Base-by-base conservation (phyloP, 495 filamentous ascomycete species). In the Parathielavia hyrcaniae region DNA sequence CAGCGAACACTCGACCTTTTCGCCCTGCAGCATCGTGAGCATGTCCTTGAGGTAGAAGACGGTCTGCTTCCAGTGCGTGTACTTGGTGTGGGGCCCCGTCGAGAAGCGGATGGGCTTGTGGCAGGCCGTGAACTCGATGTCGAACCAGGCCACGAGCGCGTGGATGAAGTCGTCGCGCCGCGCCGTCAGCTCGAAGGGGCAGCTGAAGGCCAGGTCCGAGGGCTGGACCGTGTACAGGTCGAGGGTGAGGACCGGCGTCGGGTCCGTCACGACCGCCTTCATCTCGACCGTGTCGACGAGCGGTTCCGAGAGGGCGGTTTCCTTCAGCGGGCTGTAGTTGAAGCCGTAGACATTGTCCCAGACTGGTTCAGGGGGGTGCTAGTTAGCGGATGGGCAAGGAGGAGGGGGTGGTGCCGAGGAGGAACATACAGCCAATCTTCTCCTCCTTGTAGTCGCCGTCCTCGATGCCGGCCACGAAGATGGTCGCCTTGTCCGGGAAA, bases 61-160 rank as follows among this genome's bases (percentile, higher is more conserved):
- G 16, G 89, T 95, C 75, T 95, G 89, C 75, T 95, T 95, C 89
- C 89, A 95, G 79, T 95, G 89, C 14, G 89, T 95, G 69, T 92
- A 92, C 77, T 90, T 91, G 62, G 89, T 87, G 66, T 95, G 89
- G 19, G 89, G 89, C 13, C 89, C 89, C 35, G 89, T 95, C 39
- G 86, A 90, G 75, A 95, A 95, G 61, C 76, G 76, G 67, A 91
- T 84, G 11, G 86, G 85, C 76, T 90, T 89, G 73, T 91, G 90
- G 78, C 92, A 97, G 34, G 90, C 90, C 38, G 88, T 89, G 75
- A 98, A 98, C 60, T 96, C 91, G 63, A 96, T 97, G 70, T 98
- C 93, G 77, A 98, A 98, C 89, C 95, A 97, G 35, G 95, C 86
- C 50, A 98, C 95, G 39, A 98, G 78, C 22, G 90, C 93, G 70